Percentiles rank a stretch among this genome's conserved stretches.
These are phyloP conservation scores for Hyaloscypha finlandica DNA, from an alignment of 495 filamentous ascomycete species.

Conservation along the genomic window DNA sequence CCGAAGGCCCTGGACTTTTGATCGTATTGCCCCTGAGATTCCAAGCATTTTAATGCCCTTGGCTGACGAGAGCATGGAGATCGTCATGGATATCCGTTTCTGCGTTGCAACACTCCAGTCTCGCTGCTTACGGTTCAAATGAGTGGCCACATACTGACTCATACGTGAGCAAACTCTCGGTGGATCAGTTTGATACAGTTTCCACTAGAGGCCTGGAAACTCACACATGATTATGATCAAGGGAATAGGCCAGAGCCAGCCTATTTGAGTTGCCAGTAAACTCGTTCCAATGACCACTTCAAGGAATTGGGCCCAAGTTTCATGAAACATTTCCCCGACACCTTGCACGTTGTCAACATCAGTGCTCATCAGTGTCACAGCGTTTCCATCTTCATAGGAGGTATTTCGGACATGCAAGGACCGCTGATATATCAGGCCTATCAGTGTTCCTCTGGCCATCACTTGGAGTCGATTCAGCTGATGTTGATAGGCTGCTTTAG, in stretches of 20 bases:
- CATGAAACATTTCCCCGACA: conserved; percentile 40
- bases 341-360: conserved; percentile 38
- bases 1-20: conserved; percentile 53
- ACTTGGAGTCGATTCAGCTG: conserved; percentile 56
- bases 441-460: conserved; percentile 59
- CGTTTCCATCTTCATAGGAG: conserved; percentile 50
- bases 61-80: conserved; percentile 54
- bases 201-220: conserved; percentile 15
- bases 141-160: conserved; percentile 47
- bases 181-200: neutral
- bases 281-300: conserved; percentile 62
- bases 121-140: conserved; percentile 47
- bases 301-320: conserved; percentile 52
- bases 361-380: conserved; percentile 62
- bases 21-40: conserved; percentile 42
- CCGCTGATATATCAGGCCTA: conserved; percentile 60
- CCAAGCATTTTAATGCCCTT: conserved; percentile 67
- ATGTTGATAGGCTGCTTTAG: conserved; percentile 57
- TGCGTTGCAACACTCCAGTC: conserved; percentile 56
- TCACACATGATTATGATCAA: conserved; percentile 56
- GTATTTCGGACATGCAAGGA: conserved; percentile 37
- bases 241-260: conserved; percentile 55
- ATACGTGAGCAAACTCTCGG: conserved; percentile 40
- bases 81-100: conserved; percentile 52
- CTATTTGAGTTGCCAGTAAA: conserved; percentile 59